Percentiles rank a stretch among this genome's conserved stretches.
phyloP scores from a whole-genome alignment of 345 rosid genomes.

The Ricinus communis region DNA sequence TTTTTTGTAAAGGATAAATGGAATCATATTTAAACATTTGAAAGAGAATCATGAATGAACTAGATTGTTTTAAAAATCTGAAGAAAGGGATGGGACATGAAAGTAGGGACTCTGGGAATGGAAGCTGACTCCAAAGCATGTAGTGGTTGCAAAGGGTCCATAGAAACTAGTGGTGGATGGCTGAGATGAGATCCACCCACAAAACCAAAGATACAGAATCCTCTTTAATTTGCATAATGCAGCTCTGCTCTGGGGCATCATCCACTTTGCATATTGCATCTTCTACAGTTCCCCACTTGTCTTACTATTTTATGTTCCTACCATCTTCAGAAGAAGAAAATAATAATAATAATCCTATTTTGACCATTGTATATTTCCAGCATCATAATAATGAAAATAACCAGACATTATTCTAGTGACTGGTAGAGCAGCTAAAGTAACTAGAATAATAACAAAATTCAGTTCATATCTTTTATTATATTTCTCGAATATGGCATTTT shows the following conservation, averaged over 20 bases:
- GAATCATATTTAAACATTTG: too few species aligned
- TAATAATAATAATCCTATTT: too few species aligned
- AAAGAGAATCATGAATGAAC: too few species aligned
- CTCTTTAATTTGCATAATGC: neutral
- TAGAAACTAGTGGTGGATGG: neutral
- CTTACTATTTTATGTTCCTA: neutral
- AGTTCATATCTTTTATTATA: too few species aligned
- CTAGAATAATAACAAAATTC: too few species aligned
- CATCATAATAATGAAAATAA: too few species aligned
- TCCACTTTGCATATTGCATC: neutral
- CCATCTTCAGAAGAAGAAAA: too few species aligned
- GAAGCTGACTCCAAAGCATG: neutral
- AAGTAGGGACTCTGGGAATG: neutral
- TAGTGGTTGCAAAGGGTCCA: neutral
- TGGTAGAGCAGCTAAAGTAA: too few species aligned
- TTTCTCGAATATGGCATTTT: too few species aligned
- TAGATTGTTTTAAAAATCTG: neutral
- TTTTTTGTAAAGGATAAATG: too few species aligned
- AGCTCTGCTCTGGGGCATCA: neutral
- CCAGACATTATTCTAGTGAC: too few species aligned
- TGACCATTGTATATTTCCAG: too few species aligned
- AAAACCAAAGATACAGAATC: slow-evolving; percentile 10
- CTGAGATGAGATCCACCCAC: neutral
- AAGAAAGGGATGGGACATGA: neutral
- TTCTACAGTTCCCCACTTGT: neutral